These are phyloP conservation scores for Paramecium caudatum DNA, from an alignment of 73 alveolate genomes.

Conservation along the genomic window DNA sequence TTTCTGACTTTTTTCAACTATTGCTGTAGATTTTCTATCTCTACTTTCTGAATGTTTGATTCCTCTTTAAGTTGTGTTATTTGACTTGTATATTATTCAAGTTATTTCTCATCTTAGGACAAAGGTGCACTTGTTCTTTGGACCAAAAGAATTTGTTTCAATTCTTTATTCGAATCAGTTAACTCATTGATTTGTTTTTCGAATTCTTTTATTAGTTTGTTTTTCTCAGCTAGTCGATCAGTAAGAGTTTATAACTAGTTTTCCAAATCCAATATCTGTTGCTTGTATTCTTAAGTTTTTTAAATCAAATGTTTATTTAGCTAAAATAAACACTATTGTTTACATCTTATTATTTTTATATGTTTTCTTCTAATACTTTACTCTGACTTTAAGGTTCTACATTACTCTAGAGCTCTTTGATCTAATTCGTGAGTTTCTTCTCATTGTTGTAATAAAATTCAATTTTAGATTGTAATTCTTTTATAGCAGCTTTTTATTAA, in stretches of 20 bases:
- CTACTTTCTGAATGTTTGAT: not conserved
- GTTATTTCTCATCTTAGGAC: not conserved
- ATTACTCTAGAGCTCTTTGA: not conserved
- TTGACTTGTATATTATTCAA: conserved; percentile 22
- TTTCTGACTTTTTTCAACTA: conserved; percentile 21
- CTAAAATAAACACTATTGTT: not conserved
- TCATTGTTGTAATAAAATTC: not conserved
- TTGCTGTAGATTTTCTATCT: not conserved
- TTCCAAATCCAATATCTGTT: conserved; percentile 1
- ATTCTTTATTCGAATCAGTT: not conserved
- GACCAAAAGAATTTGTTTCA: not conserved
- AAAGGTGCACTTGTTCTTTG: not conserved
- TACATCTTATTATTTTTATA: conserved; percentile 9
- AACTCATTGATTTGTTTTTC: not conserved
- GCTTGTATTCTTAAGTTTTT: conserved; percentile 24
- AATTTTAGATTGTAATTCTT: not conserved
- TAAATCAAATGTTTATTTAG: conserved; percentile 6
- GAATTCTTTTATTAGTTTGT: not conserved
- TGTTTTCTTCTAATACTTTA: not conserved
- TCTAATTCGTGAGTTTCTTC: not conserved
- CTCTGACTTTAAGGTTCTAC: not conserved
- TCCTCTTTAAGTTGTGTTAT: not conserved
- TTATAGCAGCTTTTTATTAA: conserved; percentile 1
- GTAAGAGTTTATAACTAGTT: not conserved
- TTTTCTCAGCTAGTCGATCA: not conserved